Evolutionary conservation across 2,329 filamentous ascomycete genomes (phyloP).

Genomic region (Beauveria caledonica): DNA sequence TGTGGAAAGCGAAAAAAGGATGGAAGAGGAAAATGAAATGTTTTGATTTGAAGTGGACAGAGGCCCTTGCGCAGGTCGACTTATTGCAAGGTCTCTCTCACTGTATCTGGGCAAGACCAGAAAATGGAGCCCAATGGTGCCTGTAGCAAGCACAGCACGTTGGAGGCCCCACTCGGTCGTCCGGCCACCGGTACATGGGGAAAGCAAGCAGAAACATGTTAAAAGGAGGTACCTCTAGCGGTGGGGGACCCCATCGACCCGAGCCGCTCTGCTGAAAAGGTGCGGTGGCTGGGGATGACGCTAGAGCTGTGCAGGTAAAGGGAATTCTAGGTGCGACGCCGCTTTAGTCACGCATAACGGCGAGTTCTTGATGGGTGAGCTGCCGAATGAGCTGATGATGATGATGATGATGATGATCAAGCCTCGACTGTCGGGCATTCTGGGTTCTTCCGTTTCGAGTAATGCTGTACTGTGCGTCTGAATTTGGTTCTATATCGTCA

Average conservation of each 20-base stretch:
- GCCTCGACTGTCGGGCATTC: no score
- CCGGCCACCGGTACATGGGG: no score
- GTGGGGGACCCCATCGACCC: conserved; percentile 9
- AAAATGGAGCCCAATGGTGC: background rate
- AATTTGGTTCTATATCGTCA: no score
- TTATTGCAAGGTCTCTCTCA: conserved; percentile 7
- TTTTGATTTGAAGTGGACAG: conserved; percentile 8
- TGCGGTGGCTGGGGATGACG: conserved; percentile 13
- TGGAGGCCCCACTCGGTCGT: background rate
- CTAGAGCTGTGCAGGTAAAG: conserved; percentile 2
- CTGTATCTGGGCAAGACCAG: background rate
- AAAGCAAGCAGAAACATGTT: no score
- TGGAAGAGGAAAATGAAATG: background rate
- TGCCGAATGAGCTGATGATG: background rate
- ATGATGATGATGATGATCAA: background rate
- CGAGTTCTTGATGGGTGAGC: background rate
- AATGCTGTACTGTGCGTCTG: no score
- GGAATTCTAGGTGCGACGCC: conserved; percentile 5
- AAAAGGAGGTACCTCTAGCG: background rate
- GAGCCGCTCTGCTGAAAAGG: conserved; percentile 12
- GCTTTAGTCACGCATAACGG: background rate
- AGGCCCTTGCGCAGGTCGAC: conserved; percentile 2
- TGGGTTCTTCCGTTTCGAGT: no score
- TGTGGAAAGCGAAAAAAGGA: background rate
- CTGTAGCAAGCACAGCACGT: background rate